Base-by-base conservation (phyloP, 2,329 filamentous ascomycete genomes). In the Sporothrix brasiliensis region DNA sequence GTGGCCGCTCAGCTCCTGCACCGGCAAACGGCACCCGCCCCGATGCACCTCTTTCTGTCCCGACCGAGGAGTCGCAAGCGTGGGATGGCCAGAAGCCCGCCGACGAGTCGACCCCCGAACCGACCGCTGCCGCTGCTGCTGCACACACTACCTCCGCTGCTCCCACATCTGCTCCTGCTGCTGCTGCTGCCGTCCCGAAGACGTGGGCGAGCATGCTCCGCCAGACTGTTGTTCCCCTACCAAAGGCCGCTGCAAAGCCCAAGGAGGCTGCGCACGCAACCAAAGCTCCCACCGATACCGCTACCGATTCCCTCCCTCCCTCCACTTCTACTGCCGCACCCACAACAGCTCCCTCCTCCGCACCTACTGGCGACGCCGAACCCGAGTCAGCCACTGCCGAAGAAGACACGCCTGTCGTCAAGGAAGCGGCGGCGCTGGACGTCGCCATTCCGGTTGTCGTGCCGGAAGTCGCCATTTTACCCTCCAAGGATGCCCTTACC, bases 401-500 rank as follows among this genome's bases (percentile, higher is more conserved):
- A 60, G 30, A 30, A 14, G 73, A 71, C 67, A 71, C 14, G 78
- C 78, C 69, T 74, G 80, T 74, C 73, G 77, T 73, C 73, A 79
- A 78, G 74, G 76, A 76, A 75, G 70, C 70, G 6, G 70, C 73
- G 70, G 72, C 70, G 6, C 71, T 71, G 70, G 72, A 79, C 72
- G 77, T 81, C 7, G 77, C 81, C 4, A 79, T 81, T 41, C 77
- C 79, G 11, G 53, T 54, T 69, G 79, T 83, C 71, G 84, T 85
- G 71, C 80, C 85, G 69, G 86, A 85, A 75, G 80, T 85, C 67
- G 83, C 85, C 63, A 80, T 94, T 60, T 85, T 87, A 63, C 90
- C 92, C 19, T 87, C 92, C 30, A 90, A 91, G 81, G 92, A 93
- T 79, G 89, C 94, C 77, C 87, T 98, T 74, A 98, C 94, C 39